Base-by-base conservation (phyloP, 164 flowering plant species). In the Santalum album region DNA sequence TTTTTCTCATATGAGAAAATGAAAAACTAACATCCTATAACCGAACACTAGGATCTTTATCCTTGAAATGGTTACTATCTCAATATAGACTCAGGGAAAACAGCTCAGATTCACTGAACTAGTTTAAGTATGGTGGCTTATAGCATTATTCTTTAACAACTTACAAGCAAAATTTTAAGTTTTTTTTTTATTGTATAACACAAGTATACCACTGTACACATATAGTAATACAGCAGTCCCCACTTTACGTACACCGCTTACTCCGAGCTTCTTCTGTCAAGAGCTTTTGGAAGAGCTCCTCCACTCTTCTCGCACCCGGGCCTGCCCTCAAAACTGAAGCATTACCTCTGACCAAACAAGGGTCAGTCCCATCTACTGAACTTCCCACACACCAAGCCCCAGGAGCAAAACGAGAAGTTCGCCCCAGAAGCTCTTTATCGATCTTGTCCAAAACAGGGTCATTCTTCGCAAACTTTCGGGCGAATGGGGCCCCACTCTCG, bases 331-430 rank as follows among this genome's bases (percentile, higher is more conserved):
- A 88, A n/a, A 74, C 74, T 0, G 84, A 72, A 61, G 77, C 80
- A 52, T 79, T 63, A 2, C 98, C 95, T 19, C 76, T 74, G 25
- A 65, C 12, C 12, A 72, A 73, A 63, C 98, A 91, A 11, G 96
- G 96, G 49, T 88, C 96, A 1, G 75, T 46, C 20, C 79, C 90
- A 56, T 56, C 66, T 2, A 64, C 72, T 20, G 82, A 68, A 61
- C 71, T 72, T 35, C 96, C 98, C 21, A 74, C 45, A 54, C 96
- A 89, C 96, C 98, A 86, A 32, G 82, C 96, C 6, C 98, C 96
- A 12, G 81, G 82, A n/a, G 84, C 67, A 62, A 92, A 86, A 44
- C 86, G 73, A 51, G 59, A 56, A 0, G 73, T 49, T 0, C 95
- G 68, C 26, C 80, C 82, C 19, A 87, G 74, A 25, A 90, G 75